Evolutionary conservation across 2,329 filamentous ascomycete genomes (phyloP), one percentile per base, ranked within the genome.

Genomic region (Colletotrichum sojae): DNA sequence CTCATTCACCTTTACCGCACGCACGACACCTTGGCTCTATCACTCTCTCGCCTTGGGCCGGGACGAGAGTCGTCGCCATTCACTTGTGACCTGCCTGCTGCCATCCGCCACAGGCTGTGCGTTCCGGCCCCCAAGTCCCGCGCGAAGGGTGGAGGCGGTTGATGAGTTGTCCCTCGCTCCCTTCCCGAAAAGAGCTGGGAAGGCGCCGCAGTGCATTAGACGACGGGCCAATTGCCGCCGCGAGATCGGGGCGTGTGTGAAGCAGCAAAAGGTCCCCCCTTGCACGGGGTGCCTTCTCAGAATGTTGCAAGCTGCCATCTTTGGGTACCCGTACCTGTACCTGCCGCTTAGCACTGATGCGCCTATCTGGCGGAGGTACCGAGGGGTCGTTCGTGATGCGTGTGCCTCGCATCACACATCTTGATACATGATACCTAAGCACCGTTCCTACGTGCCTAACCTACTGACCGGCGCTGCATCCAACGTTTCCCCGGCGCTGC

Each of bases 91-190:
- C 51, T 45, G 31, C 22, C 22, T 25, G 22, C 22, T 25, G 22
- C 22, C 22, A 25, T 63, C 36, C 51, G 39, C n/a, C 46, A 36
- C 31, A 36, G 31, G 31, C 31, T 9, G 22, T 25, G 22, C 22
- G 22, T 25, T 3, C 22, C 22, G 22, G n/a, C 16, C n/a, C 18
- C 46, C 46, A 49, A 49, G 59, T 67, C 64, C 58, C 64, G 66
- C 62, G 54, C 31, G 31, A 36, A 67, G 58, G 60, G 66, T 67
- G 63, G 67, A 63, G 64, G 31, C 46, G 55, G 43, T 69, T 64
- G 68, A 68, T 71, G 64, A 68, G 59, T 69, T 68, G 68, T 64
- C 46, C 65, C 25, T 69, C 64, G 49, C 68, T 69, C 65, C 55
- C 62, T 69, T 69, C 66, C 66, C 66, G 43, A 69, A 69, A 59